Percentiles rank a stretch among this genome's conserved stretches.
These are phyloP conservation scores for Cryphonectria naterciae DNA, from an alignment of 2,329 filamentous ascomycete genomes.

Conservation along the genomic window DNA sequence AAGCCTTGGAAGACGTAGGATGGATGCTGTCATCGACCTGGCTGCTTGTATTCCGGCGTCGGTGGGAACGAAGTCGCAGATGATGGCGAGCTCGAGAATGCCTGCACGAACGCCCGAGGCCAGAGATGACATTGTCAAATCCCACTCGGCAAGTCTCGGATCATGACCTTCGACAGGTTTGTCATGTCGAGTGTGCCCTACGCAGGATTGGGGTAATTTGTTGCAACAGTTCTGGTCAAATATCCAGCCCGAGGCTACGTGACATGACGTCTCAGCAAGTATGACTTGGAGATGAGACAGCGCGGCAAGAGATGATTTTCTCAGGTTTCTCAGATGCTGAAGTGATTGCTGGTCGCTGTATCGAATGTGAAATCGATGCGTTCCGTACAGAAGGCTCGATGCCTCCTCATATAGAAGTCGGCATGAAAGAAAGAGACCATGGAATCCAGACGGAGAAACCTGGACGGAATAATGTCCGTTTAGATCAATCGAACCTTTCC, in stretches of 20 bases:
- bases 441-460: slow-evolving; percentile 10
- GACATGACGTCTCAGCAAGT: slow-evolving; percentile 23
- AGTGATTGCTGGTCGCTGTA: slow-evolving; percentile 10
- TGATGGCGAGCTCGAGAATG: slow-evolving; percentile 21
- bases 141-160: slow-evolving; percentile 22
- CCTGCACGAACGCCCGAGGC: slow-evolving; percentile 8
- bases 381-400: slow-evolving; percentile 25
- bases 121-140: slow-evolving; percentile 4
- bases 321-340: slow-evolving; percentile 17
- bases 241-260: not conserved
- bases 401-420: slow-evolving; percentile 25
- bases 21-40: slow-evolving; percentile 7
- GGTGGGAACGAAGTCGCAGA: slow-evolving; percentile 25
- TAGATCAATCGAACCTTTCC: not conserved
- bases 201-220: not conserved
- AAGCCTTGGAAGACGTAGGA: slow-evolving; percentile 22
- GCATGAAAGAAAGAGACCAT: slow-evolving; percentile 28
- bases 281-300: slow-evolving; percentile 26
- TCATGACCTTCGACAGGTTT: slow-evolving; percentile 3
- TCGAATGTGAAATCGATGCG: slow-evolving; percentile 25
- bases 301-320: slow-evolving; percentile 4
- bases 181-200: not conserved
- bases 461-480: not conserved
- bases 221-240: not conserved
- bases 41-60: slow-evolving; percentile 1